Evolutionary conservation across 108 stramenopile genomes (phyloP).

Genomic region (Fistulifera pelliculosa): DNA sequence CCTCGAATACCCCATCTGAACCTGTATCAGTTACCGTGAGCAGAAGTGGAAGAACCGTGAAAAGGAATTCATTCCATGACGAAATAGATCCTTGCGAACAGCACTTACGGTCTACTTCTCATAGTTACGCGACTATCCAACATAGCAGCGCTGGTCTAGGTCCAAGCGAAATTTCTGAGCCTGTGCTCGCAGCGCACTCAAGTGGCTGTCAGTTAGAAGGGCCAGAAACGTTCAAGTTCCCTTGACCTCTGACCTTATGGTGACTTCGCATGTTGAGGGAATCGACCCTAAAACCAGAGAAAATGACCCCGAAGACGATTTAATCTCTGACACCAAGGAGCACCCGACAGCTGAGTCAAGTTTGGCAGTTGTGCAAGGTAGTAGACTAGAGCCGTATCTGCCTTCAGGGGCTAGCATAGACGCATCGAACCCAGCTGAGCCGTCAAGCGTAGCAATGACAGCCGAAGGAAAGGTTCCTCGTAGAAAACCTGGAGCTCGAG

Average conservation of each 20-base stretch:
- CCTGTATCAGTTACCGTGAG: constrained; percentile 29
- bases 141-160: too few species aligned
- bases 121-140: too few species aligned
- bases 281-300: too few species aligned
- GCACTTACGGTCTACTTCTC: constrained; percentile 11
- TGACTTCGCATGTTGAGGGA: too few species aligned
- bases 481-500: constrained; percentile 84
- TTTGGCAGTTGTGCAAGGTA: background rate
- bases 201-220: too few species aligned
- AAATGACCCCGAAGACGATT: too few species aligned
- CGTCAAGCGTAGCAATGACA: background rate
- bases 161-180: too few species aligned
- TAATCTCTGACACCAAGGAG: too few species aligned
- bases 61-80: constrained; percentile 64
- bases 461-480: constrained; percentile 31
- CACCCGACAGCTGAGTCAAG: too few species aligned
- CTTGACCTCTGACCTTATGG: too few species aligned
- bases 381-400: background rate
- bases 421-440: background rate
- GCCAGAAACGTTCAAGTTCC: too few species aligned
- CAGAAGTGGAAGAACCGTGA: constrained; percentile 71
- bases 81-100: constrained; percentile 57
- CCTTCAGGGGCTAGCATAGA: background rate
- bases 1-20: background rate
- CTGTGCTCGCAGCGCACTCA: too few species aligned